Evolutionary conservation across 2,329 filamentous ascomycete genomes (phyloP).

Genomic region (Claviceps sp.): DNA sequence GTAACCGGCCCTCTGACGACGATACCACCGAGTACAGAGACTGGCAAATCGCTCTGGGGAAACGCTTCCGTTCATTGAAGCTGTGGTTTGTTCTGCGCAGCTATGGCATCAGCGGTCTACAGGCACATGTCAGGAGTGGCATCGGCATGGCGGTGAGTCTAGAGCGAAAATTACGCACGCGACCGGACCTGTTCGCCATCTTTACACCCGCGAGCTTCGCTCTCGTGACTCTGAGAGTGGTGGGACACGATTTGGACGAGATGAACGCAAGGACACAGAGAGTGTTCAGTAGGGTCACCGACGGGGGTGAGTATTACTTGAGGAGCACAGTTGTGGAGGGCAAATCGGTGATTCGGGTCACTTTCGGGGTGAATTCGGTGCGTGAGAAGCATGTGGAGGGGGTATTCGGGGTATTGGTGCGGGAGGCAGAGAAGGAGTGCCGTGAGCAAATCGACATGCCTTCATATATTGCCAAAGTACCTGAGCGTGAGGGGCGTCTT

Average conservation of each 20-base stretch:
- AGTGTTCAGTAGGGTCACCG: conserved; percentile 64
- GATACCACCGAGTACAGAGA: conserved; percentile 93
- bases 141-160: conserved; percentile 60
- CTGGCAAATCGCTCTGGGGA: conserved; percentile 90
- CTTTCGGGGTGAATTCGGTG: conserved; percentile 52
- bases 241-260: conserved; percentile 30
- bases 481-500: too few species aligned
- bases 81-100: conserved; percentile 87
- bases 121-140: conserved; percentile 56
- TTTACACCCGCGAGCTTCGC: conserved; percentile 64
- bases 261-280: conserved; percentile 57
- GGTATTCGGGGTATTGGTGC: conserved; percentile 63
- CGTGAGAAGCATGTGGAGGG: conserved; percentile 60
- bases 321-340: conserved; percentile 64
- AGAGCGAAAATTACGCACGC: conserved; percentile 39
- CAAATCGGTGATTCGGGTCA: conserved; percentile 67
- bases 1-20: conserved; percentile 66
- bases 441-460: background rate
- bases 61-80: conserved; percentile 79
- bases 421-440: conserved; percentile 40
- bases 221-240: conserved; percentile 60
- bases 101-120: conserved; percentile 67
- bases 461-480: too few species aligned
- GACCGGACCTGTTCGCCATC: conserved; percentile 62
- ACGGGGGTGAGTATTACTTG: conserved; percentile 64